Evolutionary conservation across 2,329 filamentous ascomycete genomes (phyloP), one percentile per base, ranked within the genome.

Genomic region (Aspergillus arachidicola): DNA sequence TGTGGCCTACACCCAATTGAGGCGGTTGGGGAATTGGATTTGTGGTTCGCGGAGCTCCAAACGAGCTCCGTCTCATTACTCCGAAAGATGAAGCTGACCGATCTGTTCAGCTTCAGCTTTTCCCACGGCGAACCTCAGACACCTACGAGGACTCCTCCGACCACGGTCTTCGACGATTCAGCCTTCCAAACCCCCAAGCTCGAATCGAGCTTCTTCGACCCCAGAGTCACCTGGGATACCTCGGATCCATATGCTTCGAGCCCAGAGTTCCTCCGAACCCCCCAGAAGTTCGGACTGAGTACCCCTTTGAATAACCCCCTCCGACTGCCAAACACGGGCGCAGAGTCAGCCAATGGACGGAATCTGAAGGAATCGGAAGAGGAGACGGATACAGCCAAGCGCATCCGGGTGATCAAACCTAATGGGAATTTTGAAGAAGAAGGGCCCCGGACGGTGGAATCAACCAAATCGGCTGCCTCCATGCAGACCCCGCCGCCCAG

Each of bases 401-500:
- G 75, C 23, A 73, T 73, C 61, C 73, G 73, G 11, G 57, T 71
- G 3, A 60, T 71, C 28, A 78, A 71, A 58, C 72, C 72, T 9
- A 67, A 73, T 60, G 69, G 67, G 45, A 58, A 62, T 46, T 45
- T 68, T 59, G 61, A 65, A 46, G 73, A 79, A 50, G 73, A 78
- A 60, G 74, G 71, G 11, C 72, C 75, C 23, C 72, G 71, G 19
- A 73, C 75, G 19, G 71, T 75, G 53, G 74, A 73, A 51, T 77
- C 77, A 14, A 72, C 75, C 62, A 80, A 77, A 59, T 81, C 79
- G 10, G 79, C 79, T 32, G 79, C 79, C 38, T 80, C 79, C 16
- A 87, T 88, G 80, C 86, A 88, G 74, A 89, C 86, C 14, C 86
- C 86, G 38, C 86, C 86, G 56, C 86, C 86, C 3, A 88, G 86